Evolutionary conservation across 2,329 filamentous ascomycete species (phyloP).

Genomic region (Sphaceloma murrayae): DNA sequence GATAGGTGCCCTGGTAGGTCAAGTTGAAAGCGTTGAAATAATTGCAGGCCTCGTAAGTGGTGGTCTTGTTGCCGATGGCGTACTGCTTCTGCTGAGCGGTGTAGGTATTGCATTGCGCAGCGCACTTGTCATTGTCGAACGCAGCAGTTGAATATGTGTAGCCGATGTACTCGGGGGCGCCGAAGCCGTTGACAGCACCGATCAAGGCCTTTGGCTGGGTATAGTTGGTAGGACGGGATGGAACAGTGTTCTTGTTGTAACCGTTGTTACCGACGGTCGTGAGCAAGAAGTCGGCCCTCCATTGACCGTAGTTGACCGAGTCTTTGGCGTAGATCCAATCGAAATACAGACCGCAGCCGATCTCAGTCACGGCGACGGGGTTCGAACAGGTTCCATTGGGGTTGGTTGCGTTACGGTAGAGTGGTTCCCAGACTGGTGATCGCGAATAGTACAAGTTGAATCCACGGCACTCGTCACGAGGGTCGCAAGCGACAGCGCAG

Average conservation of each 20-base stretch:
- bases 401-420: conserved; percentile 19
- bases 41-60: conserved; percentile 19
- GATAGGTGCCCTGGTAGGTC: conserved; percentile 17
- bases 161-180: conserved; percentile 3
- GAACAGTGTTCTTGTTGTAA: conserved; percentile 17
- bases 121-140: conserved; percentile 16
- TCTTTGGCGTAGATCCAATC: conserved; percentile 15
- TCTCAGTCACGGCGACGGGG: conserved; percentile 9
- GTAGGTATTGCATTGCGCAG: conserved; percentile 11
- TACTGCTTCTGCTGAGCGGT: conserved; percentile 3
- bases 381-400: conserved; percentile 19
- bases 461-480: conserved; percentile 19
- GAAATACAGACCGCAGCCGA: conserved; percentile 18
- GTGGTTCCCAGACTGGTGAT: conserved; percentile 17
- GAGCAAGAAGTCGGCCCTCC: conserved; percentile 24
- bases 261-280: conserved; percentile 22
- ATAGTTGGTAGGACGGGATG: conserved; percentile 14
- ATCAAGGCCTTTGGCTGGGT: conserved; percentile 16
- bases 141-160: conserved; percentile 14
- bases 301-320: conserved; percentile 25
- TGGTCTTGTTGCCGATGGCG: conserved; percentile 2
- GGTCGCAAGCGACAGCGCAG: conserved; percentile 20
- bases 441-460: conserved; percentile 22
- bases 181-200: conserved; percentile 16
- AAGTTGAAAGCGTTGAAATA: conserved; percentile 21